Base-by-base conservation (phyloP, 2,329 filamentous ascomycete species). In the Aspergillus novoparasiticus region DNA sequence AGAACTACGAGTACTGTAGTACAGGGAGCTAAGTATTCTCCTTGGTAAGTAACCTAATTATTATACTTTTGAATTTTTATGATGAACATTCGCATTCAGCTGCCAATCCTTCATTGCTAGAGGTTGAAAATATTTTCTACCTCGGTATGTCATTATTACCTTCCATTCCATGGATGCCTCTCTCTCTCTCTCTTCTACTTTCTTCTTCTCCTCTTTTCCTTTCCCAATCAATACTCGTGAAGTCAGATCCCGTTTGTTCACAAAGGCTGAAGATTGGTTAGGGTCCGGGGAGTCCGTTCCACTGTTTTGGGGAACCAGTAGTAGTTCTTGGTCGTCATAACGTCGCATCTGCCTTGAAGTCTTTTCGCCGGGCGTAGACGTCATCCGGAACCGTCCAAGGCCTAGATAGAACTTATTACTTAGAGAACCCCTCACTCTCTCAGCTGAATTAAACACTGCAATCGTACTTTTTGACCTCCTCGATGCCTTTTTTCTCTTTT, bases 311-410 rank as follows among this genome's bases (percentile, higher is more conserved):
- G 21, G 45, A 56, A 54, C 30, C 28, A 36, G 30, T 36, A 12
- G 50, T 53, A 34, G 28, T 54, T 39, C 51, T 39, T 55, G 64
- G 60, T 60, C 65, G 68, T 69, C 68, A 68, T 69, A 66, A 60
- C 66, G 67, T 70, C 68, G 66, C 64, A 69, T 67, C 51, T 55
- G 51, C 51, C 32, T 39, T 30, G 57, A 57, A 48, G 28, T 41
- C 43, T n/a, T 45, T 57, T 61, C 50, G 51, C 53, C 61, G 64
- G 66, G 66, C 59, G 73, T 75, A 74, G 75, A 77, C 75, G 75
- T 78, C 75, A 78, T 78, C 72, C 69, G 65, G 65, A 70, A 68
- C 65, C 64, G 63, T 62, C 64, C 32, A 50, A 61, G 57, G 19
- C 26, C 12, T 26, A 48, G 45, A 50, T 48, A 48, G 14, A 10